Conservation (phyloP, 2,329 filamentous ascomycete genomes). For the Grosmannia clavigera region DNA sequence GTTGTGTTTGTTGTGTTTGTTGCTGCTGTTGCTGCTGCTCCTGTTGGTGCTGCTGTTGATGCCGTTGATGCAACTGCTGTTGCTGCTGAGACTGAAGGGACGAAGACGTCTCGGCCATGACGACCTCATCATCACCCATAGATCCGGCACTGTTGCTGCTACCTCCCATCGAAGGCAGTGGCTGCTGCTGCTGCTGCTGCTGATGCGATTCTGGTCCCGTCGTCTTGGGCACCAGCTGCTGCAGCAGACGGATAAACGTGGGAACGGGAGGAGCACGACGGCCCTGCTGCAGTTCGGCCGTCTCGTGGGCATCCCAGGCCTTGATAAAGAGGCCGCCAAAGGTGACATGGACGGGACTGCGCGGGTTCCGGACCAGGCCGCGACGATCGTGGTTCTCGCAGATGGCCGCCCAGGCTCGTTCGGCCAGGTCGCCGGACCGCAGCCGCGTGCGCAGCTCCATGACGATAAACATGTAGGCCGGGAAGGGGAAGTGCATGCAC, state of each 20-base stretch:
- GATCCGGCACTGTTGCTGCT: conserved; percentile 15
- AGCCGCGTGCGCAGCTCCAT: conserved; percentile 40
- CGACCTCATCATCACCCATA: conserved; percentile 1
- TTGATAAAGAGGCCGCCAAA: conserved; percentile 48
- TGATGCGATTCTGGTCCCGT: too few relatives aligned
- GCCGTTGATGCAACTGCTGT: conserved; percentile 20
- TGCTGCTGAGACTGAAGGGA: conserved; percentile 20
- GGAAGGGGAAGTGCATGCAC: conserved; percentile 46
- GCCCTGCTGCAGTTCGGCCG: conserved; percentile 27
- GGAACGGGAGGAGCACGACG: conserved; percentile 32
- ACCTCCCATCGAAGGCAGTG: not conserved
- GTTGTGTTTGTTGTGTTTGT: conserved; percentile 25
- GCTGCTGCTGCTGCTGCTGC: not conserved
- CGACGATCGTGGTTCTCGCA: conserved; percentile 41
- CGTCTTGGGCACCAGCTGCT: conserved; percentile 24
- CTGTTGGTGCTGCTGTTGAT: conserved; percentile 17
- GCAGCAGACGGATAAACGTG: conserved; percentile 33
- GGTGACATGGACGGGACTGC: conserved; percentile 43
- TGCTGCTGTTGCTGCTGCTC: conserved; percentile 13
- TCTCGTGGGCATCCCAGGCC: conserved; percentile 47
- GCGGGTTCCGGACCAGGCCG: conserved; percentile 33
- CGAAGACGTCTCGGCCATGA: conserved; percentile 8
- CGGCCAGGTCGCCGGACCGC: conserved; percentile 40
- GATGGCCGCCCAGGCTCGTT: conserved; percentile 46
- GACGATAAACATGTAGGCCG: conserved; percentile 48